These are phyloP conservation scores for Carex cristatella DNA, from an alignment of 176 grass and related monocot genomes.

Conservation along the genomic window DNA sequence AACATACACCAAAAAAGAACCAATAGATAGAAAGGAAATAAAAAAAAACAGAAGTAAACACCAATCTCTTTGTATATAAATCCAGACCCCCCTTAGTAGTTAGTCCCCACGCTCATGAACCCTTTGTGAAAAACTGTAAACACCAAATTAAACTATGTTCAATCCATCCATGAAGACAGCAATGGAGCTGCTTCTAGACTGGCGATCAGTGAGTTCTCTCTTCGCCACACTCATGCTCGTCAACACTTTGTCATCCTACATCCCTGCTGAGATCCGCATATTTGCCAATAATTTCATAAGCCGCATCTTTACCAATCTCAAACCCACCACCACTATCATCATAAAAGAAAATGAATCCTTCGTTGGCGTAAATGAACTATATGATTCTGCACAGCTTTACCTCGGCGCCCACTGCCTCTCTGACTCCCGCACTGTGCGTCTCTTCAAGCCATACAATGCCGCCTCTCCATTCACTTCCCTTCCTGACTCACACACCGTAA, in stretches of 20 bases:
- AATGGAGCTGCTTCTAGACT: slow-evolving; percentile 56
- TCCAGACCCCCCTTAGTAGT: background rate
- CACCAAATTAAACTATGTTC: background rate
- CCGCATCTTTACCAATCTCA: slow-evolving; percentile 1
- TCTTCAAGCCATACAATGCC: slow-evolving; percentile 48
- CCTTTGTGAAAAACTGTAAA: background rate
- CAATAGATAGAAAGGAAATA: background rate
- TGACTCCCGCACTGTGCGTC: slow-evolving; percentile 29
- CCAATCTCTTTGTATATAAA: background rate
- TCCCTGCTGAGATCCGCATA: slow-evolving; percentile 41
- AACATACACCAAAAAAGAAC: background rate
- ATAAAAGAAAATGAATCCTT: slow-evolving; percentile 56
- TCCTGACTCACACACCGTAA: slow-evolving; percentile 44
- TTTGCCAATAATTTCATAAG: slow-evolving; percentile 22
- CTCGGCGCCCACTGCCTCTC: slow-evolving; percentile 53
- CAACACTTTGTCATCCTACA: slow-evolving; percentile 43
- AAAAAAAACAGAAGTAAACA: background rate
- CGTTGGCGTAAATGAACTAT: slow-evolving; percentile 47
- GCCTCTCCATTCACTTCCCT: slow-evolving; percentile 37
- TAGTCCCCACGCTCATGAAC: background rate
- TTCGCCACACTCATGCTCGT: slow-evolving; percentile 56
- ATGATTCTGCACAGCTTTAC: slow-evolving; percentile 41
- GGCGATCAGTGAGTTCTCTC: slow-evolving; percentile 53
- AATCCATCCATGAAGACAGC: background rate
- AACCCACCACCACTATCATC: slow-evolving; percentile 41